Evolutionary conservation across 352 stramenopile species (phyloP).

Genomic region (Pythium plurisporium): DNA sequence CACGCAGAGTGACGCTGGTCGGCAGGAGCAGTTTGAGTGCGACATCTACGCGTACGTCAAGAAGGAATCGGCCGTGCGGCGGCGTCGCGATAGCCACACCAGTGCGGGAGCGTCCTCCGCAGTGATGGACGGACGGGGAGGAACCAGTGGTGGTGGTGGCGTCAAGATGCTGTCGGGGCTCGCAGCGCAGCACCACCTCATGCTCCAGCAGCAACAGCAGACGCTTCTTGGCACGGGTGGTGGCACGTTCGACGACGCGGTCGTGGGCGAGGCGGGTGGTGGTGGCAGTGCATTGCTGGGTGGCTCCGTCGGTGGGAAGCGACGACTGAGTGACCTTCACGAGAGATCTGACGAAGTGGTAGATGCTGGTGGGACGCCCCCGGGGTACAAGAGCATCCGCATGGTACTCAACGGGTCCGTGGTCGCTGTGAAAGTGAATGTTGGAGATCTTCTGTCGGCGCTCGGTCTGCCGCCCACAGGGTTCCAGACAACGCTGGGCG

Average conservation of each 20-base stretch:
- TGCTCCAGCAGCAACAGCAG: slow-evolving; percentile 9
- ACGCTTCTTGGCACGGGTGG: not conserved
- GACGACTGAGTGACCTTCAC: slow-evolving; percentile 12
- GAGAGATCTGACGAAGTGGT: not conserved
- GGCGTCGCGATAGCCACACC: not conserved
- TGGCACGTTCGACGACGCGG: not conserved
- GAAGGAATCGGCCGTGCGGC: slow-evolving; percentile 32
- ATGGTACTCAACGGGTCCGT: slow-evolving; percentile 72
- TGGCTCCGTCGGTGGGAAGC: slow-evolving; percentile 9
- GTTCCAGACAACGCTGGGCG: not conserved
- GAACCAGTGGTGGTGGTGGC: not conserved
- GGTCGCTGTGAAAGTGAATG: slow-evolving; percentile 66
- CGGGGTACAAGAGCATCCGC: slow-evolving; percentile 53
- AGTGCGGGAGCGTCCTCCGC: not conserved
- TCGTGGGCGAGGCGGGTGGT: not conserved
- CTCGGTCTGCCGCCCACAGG: not conserved
- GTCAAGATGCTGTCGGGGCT: slow-evolving; percentile 22
- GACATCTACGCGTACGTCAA: slow-evolving; percentile 72
- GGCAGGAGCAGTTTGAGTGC: slow-evolving; percentile 52
- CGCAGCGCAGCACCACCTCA: slow-evolving; percentile 15
- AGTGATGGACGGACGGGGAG: not conserved
- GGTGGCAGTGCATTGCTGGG: not conserved
- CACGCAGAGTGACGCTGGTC: slow-evolving; percentile 15
- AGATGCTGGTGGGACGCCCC: not conserved
- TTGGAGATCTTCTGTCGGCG: slow-evolving; percentile 46